These are phyloP conservation scores for Penicillium fuscoglaucum DNA, from an alignment of 2,329 filamentous ascomycete species.

Conservation along the genomic window DNA sequence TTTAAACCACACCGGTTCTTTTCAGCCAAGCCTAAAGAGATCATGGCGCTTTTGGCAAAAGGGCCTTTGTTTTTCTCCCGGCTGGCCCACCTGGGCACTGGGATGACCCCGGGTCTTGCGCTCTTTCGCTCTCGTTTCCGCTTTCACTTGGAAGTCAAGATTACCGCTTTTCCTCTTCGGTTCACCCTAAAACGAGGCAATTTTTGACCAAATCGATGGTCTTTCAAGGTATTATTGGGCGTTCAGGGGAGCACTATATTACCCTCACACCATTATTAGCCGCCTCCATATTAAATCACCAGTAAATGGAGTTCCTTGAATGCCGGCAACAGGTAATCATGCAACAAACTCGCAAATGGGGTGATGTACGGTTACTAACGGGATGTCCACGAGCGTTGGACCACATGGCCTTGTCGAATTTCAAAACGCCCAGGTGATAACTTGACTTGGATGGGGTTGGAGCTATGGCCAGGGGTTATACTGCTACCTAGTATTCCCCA, in stretches of 20 bases:
- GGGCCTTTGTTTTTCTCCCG: neutral
- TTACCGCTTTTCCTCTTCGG: neutral
- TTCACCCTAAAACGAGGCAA: neutral
- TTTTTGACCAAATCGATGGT: neutral
- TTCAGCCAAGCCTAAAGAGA: neutral
- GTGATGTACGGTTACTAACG: neutral
- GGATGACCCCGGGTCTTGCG: too few relatives aligned
- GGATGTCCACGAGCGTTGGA: neutral
- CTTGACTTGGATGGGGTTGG: neutral
- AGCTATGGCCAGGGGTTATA: neutral
- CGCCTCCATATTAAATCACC: neutral
- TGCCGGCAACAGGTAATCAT: conserved; percentile 2
- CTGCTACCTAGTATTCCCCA: neutral
- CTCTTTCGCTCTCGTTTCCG: neutral
- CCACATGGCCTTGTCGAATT: neutral
- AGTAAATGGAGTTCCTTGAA: neutral
- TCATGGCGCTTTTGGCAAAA: neutral
- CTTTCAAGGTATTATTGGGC: neutral
- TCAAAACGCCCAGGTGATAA: conserved; percentile 1
- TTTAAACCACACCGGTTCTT: neutral
- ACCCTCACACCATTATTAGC: neutral
- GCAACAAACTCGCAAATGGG: neutral
- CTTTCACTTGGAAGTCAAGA: neutral
- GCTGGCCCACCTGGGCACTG: too few relatives aligned
- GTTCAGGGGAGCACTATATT: neutral